Evolutionary conservation across 352 stramenopile species (phyloP), one percentile per base, ranked within the genome.

Genomic region (Thraustotheca clavata): DNA sequence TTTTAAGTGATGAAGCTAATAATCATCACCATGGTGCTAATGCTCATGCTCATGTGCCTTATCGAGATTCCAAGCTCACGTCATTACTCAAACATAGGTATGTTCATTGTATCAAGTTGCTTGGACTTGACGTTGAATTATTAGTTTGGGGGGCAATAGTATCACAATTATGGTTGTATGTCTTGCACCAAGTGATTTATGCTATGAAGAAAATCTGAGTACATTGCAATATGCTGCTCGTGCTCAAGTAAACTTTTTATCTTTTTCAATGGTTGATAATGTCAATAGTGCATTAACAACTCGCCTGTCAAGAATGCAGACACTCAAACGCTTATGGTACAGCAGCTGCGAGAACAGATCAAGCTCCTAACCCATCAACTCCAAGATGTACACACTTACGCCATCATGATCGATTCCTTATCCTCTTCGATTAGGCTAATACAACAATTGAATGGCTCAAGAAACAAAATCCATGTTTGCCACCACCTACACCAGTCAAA

Each of bases 41-140:
- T 18, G 27, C 38, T 31, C 52, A 62, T 11, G 46, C 76, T 20
- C 91, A 97, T 63, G 83, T 98, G 11, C 91, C 90, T 2, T 98
- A 96, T 67, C 77, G 93, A 14, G 93, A 98, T 68, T 97, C 87
- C 3, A 97, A 97, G 71, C 72, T 98, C 36, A 98, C 92, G n/a
- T 78, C 92, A 43, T 69, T 98, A 11, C 76, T 98, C 33, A 80
- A 95, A 39, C 88, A 97, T 69, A 88, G 57, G 57, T 54, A 39
- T 12, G 24, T 48, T 11, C 5, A 2, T 49, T 9, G 26, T 18
- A 26, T 46, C 29, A 18, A 8, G 11, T 7, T 4, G 12, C 16
- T 60, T 14, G 38, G 12, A 49, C 31, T 46, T 9, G 22, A 22
- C 33, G 4, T 3, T 47, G 34, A 1, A 18, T 14, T 29, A 6